A percentile compares a stretch with the other conserved stretches of the same genome.
Evolutionary conservation across 1,139 yeast species (phyloP).

Genomic region (Petasospora fabianii): DNA sequence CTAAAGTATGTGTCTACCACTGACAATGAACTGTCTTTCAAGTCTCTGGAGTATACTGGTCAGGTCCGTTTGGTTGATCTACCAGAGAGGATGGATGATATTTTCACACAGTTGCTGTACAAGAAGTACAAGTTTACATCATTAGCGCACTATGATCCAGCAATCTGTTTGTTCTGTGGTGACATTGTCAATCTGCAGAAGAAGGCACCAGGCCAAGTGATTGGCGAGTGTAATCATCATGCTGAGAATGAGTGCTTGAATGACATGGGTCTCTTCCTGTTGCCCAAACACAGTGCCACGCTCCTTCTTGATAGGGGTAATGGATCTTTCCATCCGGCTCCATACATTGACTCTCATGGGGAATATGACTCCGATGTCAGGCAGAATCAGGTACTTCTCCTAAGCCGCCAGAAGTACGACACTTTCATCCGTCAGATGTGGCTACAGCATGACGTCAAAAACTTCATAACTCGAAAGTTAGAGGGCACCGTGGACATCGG

Average conservation of each 20-base stretch:
- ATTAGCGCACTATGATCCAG: conserved; percentile 54
- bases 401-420: conserved; percentile 63
- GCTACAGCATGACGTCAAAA: conserved; percentile 78
- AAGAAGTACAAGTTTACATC: conserved; percentile 34
- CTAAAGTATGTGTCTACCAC: conserved; percentile 21
- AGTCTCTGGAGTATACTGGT: conserved; percentile 57
- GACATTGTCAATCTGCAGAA: conserved; percentile 64
- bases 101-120: conserved; percentile 58
- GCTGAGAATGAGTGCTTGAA: conserved; percentile 60
- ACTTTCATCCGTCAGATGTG: conserved; percentile 65
- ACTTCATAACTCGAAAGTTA: conserved; percentile 70
- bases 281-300: conserved; percentile 74
- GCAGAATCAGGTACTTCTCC: conserved; percentile 66
- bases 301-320: conserved; percentile 61
- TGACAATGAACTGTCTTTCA: conserved; percentile 21
- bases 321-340: conserved; percentile 84
- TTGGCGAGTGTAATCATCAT: conserved; percentile 72
- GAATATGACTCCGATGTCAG: conserved; percentile 76
- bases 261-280: conserved; percentile 70
- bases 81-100: conserved; percentile 66
- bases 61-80: conserved; percentile 51
- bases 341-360: conserved; percentile 84
- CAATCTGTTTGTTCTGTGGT: conserved; percentile 84
- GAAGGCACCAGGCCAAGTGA: conserved; percentile 42
- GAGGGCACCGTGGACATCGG: conserved; percentile 83